Evolutionary conservation across 2,329 filamentous ascomycete genomes (phyloP).

Genomic region (Talaromyces sp.): DNA sequence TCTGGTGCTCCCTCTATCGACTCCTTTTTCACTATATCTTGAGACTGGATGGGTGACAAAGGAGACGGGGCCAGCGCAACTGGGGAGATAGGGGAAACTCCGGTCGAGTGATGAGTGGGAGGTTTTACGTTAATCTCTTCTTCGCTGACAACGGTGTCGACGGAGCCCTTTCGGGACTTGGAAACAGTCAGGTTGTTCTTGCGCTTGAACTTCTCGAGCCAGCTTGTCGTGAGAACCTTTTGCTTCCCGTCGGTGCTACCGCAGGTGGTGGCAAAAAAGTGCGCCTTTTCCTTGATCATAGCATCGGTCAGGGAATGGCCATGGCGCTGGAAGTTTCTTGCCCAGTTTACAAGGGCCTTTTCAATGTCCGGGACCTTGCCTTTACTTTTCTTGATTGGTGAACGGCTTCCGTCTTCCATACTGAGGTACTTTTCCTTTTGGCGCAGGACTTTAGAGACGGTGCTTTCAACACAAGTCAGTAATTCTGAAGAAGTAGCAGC

Average conservation of each 20-base stretch:
- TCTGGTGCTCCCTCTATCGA: slow-evolving; percentile 54
- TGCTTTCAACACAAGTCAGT: slow-evolving; percentile 53
- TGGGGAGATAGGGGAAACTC: slow-evolving; percentile 70
- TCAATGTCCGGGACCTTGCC: slow-evolving; percentile 89
- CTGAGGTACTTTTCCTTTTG: slow-evolving; percentile 93
- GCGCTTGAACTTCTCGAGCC: slow-evolving; percentile 94
- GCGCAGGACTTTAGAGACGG: slow-evolving; percentile 94
- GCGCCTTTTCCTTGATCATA: slow-evolving; percentile 80
- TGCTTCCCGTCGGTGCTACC: slow-evolving; percentile 67
- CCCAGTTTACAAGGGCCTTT: slow-evolving; percentile 81
- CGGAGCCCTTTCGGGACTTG: slow-evolving; percentile 51
- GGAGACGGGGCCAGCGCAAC: slow-evolving; percentile 62
- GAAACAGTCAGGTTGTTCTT: slow-evolving; percentile 65
- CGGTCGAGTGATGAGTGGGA: slow-evolving; percentile 55
- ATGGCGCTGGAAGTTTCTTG: slow-evolving; percentile 72
- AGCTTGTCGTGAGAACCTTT: slow-evolving; percentile 67
- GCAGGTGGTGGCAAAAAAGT: slow-evolving; percentile 71
- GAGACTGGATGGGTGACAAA: slow-evolving; percentile 64
- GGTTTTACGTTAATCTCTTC: slow-evolving; percentile 59
- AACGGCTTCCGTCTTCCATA: slow-evolving; percentile 71
- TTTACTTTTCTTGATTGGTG: slow-evolving; percentile 77
- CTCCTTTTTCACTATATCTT: slow-evolving; percentile 63
- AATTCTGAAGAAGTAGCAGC: slow-evolving; percentile 5
- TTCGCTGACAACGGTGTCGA: slow-evolving; percentile 55
- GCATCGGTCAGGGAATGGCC: slow-evolving; percentile 71